Conservation (phyloP, 345 rosid genomes). For the Populus simonii region DNA sequence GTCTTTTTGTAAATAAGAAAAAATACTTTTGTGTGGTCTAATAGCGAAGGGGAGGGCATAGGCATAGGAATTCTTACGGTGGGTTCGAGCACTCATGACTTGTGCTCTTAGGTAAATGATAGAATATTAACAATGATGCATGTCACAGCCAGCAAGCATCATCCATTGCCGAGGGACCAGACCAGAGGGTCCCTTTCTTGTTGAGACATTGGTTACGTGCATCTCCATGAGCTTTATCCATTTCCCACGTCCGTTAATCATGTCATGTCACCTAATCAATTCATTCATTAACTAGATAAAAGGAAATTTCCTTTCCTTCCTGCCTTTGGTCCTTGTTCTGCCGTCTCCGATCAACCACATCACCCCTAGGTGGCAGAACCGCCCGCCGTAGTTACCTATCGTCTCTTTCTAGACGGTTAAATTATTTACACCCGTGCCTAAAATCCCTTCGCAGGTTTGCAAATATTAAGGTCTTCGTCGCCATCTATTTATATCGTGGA, state of each 20-base stretch:
- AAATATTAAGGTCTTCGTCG: not conserved
- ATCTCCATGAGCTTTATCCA: constrained; percentile 24
- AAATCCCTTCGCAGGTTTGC: not conserved
- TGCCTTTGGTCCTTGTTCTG: no score
- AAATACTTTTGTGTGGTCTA: not conserved
- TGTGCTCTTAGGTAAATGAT: not conserved
- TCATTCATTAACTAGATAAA: not conserved
- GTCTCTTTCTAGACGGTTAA: not conserved
- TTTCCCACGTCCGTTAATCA: constrained; percentile 4
- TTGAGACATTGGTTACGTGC: constrained; percentile 21
- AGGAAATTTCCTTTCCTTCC: no score
- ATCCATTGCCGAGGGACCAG: constrained; percentile 9
- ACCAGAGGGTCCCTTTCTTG: constrained; percentile 29
- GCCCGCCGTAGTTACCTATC: not conserved
- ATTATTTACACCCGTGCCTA: no score
- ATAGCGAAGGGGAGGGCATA: no score
- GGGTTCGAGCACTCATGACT: not conserved
- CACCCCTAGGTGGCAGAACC: no score
- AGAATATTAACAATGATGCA: constrained; percentile 21
- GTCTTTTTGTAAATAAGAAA: no score
- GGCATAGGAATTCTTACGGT: not conserved
- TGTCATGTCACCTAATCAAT: not conserved
- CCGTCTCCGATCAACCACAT: no score
- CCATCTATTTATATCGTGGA: not conserved
- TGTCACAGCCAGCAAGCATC: constrained; percentile 23